Percentiles rank a stretch among this genome's conserved stretches.
These are phyloP conservation scores for Dipteronia sinensis DNA, from an alignment of 345 rosid genomes.

Conservation along the genomic window DNA sequence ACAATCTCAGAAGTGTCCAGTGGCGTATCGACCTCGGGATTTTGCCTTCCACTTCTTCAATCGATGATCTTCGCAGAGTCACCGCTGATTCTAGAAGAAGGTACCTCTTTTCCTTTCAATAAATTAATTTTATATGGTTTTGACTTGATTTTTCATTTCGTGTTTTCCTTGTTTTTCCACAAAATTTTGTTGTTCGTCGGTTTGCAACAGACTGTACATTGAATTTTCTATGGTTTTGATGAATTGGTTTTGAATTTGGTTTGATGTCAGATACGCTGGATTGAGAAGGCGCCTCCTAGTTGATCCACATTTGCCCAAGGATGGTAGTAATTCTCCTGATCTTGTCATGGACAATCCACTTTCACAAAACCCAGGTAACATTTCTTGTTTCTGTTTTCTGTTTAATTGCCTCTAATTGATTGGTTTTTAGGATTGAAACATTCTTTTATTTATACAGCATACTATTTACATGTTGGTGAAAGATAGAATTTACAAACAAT, in stretches of 20 bases:
- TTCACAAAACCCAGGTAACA: slow-evolving; percentile 91
- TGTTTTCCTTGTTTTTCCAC: neutral
- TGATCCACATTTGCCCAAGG: slow-evolving; percentile 74
- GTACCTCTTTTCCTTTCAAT: slow-evolving; percentile 29
- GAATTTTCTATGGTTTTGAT: neutral
- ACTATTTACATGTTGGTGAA: no score
- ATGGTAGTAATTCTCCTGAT: slow-evolving; percentile 59
- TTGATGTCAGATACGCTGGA: slow-evolving; percentile 71
- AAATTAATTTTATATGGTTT: no score
- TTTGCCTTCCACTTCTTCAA: slow-evolving; percentile 61
- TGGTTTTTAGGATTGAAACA: neutral
- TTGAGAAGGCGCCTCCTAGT: slow-evolving; percentile 75
- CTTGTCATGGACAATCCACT: slow-evolving; percentile 86
- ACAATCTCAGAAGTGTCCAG: slow-evolving; percentile 67
- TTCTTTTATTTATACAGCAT: neutral
- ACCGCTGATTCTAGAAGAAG: slow-evolving; percentile 91
- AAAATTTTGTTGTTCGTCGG: neutral
- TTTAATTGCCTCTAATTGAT: neutral
- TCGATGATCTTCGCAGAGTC: slow-evolving; percentile 78
- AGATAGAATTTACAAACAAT: neutral
- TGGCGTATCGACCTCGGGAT: slow-evolving; percentile 94
- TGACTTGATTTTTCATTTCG: no score
- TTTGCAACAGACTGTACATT: neutral
- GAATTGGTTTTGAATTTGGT: neutral
- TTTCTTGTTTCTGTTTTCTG: slow-evolving; percentile 13